Conservation (phyloP, 495 filamentous ascomycete species). For the Mycothermus thermophilus region DNA sequence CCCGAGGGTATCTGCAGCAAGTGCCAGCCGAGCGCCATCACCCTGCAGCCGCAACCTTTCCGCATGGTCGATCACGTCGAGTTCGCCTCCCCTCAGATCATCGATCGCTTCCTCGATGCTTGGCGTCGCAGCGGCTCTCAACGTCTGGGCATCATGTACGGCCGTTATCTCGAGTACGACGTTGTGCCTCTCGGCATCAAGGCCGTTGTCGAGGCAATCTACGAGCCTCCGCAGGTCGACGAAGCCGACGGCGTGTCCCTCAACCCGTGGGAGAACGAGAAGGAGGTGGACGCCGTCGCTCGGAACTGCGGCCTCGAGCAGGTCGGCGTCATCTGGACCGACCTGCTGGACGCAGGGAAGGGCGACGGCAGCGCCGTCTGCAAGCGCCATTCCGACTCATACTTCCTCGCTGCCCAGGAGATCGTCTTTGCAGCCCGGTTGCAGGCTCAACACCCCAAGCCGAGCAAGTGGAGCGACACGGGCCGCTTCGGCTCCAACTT, state of each 20-base stretch:
- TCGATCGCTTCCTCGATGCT: slow-evolving; percentile 79
- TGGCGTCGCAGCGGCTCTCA: slow-evolving; percentile 75
- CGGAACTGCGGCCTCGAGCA: slow-evolving; percentile 73
- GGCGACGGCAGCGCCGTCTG: slow-evolving; percentile 77
- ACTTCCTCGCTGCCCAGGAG: slow-evolving; percentile 85
- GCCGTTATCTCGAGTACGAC: slow-evolving; percentile 77
- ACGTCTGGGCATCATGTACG: slow-evolving; percentile 81
- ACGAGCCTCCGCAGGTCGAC: slow-evolving; percentile 83
- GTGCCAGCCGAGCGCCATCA: slow-evolving; percentile 96
- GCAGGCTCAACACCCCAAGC: slow-evolving; percentile 76
- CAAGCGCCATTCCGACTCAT: slow-evolving; percentile 92
- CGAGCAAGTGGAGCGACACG: slow-evolving; percentile 93
- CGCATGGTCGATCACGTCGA: slow-evolving; percentile 99
- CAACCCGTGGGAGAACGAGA: slow-evolving; percentile 76
- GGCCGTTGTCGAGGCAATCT: slow-evolving; percentile 94
- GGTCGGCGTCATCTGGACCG: slow-evolving; percentile 91
- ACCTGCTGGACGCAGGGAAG: slow-evolving; percentile 68
- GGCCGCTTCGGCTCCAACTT: slow-evolving; percentile 93
- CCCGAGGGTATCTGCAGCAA: slow-evolving; percentile 98
- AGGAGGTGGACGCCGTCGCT: slow-evolving; percentile 69
- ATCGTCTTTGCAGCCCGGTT: slow-evolving; percentile 77
- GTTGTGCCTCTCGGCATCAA: slow-evolving; percentile 92
- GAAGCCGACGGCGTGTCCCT: slow-evolving; percentile 87
- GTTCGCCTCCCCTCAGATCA: slow-evolving; percentile 65
- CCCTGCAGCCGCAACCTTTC: slow-evolving; percentile 80